Evolutionary conservation across 1,284 basidiomycete genomes (phyloP), one percentile per base, ranked within the genome.

Genomic region (Trichosporon faecale): DNA sequence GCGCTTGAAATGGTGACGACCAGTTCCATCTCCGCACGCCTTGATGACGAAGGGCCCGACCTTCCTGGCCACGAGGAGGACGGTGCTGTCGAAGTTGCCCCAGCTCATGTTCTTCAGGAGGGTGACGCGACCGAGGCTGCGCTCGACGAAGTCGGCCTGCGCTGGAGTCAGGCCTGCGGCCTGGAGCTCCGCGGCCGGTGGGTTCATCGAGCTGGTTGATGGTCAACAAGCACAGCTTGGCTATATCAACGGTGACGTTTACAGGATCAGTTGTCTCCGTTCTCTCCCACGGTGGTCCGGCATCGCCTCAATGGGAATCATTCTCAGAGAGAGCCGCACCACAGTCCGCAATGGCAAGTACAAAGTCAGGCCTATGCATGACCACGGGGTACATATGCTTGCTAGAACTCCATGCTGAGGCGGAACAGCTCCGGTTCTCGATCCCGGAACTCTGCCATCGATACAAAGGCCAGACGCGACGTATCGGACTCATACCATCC

Each of bases 1-100:
- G 18, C 57, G 57, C 11, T 29, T 16, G 12, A 61, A 33, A 29
- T 61, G 57, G 16, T 31, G 57, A 9, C 57, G 57, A 6, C 57
- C 57, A 9, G 14, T 29, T n/a, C 57, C 57, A 18, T 12, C 3
- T 3, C 57, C 57, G 29, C 57, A 61, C 18, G 57, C 57, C 29
- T 61, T 61, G 29, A 61, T 21, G 16, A 61, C 29, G 27, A n/a
- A 18, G 16, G 27, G 27, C 8, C 57, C 55, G 27, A n/a, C 12
- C 55, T 60, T 21, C 16, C 55, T 9, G 1, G 21, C 27, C 2
- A 61, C 57, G 29, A n/a, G 57, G 2, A 61, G 57, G 14, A 61
- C 57, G 16, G 57, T 61, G 57, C 57, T 61, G 57, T 33, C 57
- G 31, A 61, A n/a, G 57, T 61, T 18, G 57, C 57, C 57, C 57